Evolutionary conservation across 192 early-diverging fungal genomes (phyloP).

Genomic region (Diversispora eburnea): DNA sequence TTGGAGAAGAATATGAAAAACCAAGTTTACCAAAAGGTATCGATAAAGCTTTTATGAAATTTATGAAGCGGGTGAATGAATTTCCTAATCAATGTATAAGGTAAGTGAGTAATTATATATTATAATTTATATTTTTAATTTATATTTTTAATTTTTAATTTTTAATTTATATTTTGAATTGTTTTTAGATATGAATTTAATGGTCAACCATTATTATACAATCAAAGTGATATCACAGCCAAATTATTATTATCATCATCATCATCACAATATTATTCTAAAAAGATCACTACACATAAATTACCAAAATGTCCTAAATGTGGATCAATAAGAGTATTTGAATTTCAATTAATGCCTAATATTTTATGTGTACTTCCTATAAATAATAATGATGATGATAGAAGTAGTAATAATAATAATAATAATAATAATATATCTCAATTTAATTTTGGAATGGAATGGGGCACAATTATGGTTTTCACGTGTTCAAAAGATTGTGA

Average conservation of each 20-base stretch:
- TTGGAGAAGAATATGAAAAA: slow-evolving; percentile 83
- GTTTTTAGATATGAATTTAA: slow-evolving; percentile 59
- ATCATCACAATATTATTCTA: slow-evolving; percentile 32
- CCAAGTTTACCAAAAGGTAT: slow-evolving; percentile 61
- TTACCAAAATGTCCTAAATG: slow-evolving; percentile 69
- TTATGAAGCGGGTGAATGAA: slow-evolving; percentile 63
- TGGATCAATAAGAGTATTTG: slow-evolving; percentile 67
- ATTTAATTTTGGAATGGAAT: slow-evolving; percentile 81
- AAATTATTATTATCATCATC: slow-evolving; percentile 35
- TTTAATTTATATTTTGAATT: background rate
- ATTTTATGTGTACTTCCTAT: slow-evolving; percentile 69
- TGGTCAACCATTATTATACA: slow-evolving; percentile 69
- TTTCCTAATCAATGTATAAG: slow-evolving; percentile 84
- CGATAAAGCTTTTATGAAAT: slow-evolving; percentile 78
- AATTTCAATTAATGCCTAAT: slow-evolving; percentile 92
- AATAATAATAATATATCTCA: slow-evolving; percentile 35
- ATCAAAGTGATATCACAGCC: slow-evolving; percentile 50
- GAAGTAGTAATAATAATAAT: slow-evolving; percentile 34
- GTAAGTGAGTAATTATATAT: slow-evolving; percentile 19
- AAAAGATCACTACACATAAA: slow-evolving; percentile 31
- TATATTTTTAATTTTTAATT: background rate
- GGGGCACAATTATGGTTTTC: slow-evolving; percentile 82
- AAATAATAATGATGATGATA: slow-evolving; percentile 46
- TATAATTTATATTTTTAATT: slow-evolving; percentile 1
- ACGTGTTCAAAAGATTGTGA: slow-evolving; percentile 79